Conservation (phyloP, 228 moss, liverwort and hornwort species). For the Sphagnum magellanicum region DNA sequence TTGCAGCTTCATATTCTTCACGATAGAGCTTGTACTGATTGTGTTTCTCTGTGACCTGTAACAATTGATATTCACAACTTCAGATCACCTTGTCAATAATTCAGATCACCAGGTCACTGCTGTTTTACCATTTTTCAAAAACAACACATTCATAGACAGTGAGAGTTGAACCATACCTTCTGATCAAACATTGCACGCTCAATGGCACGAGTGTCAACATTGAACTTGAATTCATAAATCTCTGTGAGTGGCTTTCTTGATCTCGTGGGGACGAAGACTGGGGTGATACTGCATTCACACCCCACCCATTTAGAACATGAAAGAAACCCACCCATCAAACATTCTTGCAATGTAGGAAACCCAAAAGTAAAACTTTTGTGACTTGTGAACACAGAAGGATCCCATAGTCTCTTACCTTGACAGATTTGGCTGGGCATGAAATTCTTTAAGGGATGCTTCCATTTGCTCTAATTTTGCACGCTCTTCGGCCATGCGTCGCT, state of each 20-base stretch:
- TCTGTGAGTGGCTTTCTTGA: conserved; percentile 69
- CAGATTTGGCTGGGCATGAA: conserved; percentile 65
- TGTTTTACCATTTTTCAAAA: too few relatives aligned
- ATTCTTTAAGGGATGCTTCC: conserved; percentile 48
- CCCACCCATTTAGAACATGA: too few relatives aligned
- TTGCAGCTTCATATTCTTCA: conserved; percentile 73
- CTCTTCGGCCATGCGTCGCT: conserved; percentile 49
- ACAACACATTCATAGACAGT: too few relatives aligned
- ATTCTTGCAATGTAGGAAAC: too few relatives aligned
- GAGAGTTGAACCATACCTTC: conserved; percentile 26
- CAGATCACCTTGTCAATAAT: too few relatives aligned
- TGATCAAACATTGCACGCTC: conserved; percentile 69
- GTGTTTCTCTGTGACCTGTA: conserved; percentile 75
- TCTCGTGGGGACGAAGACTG: conserved; percentile 38
- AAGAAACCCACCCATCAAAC: too few relatives aligned
- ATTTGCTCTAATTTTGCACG: conserved; percentile 48
- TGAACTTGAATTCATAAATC: conserved; percentile 63
- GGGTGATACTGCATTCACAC: conserved; percentile 3
- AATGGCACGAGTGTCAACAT: conserved; percentile 46
- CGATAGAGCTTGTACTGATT: conserved; percentile 67
- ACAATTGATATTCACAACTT: background rate
- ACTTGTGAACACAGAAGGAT: too few relatives aligned
- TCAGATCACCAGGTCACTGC: too few relatives aligned
- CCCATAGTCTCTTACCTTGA: conserved; percentile 38
- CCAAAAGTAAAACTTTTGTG: too few relatives aligned